Evolutionary conservation across 371 early-diverging fungal species (phyloP).

Genomic region (Lichtheimia ramosa): DNA sequence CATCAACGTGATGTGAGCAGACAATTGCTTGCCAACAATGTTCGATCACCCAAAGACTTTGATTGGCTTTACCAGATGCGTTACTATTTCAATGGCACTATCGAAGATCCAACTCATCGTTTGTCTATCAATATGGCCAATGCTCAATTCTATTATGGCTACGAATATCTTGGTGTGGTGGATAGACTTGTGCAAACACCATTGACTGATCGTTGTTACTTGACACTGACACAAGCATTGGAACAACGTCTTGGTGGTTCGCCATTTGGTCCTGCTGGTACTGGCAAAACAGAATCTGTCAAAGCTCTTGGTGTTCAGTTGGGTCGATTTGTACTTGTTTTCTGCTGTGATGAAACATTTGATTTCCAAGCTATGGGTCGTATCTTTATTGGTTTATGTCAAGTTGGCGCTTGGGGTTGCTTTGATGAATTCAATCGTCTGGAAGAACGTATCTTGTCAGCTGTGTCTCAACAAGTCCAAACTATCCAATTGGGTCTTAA

Average conservation of each 20-base stretch:
- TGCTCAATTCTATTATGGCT: constrained; percentile 93
- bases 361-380: constrained; percentile 99
- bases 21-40: constrained; percentile 58
- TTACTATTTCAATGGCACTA: constrained; percentile 78
- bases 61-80: constrained; percentile 97
- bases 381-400: constrained; percentile 97
- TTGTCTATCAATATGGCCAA: constrained; percentile 91
- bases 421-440: constrained; percentile 99
- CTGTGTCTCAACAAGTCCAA: constrained; percentile 98
- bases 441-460: constrained; percentile 96
- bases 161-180: constrained; percentile 95
- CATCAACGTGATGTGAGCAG: constrained; percentile 96
- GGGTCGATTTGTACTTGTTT: constrained; percentile 96
- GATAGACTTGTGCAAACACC: constrained; percentile 98
- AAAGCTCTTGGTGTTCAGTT: constrained; percentile 96
- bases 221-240: constrained; percentile 96
- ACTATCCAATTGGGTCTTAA: constrained; percentile 95
- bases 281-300: constrained; percentile 99
- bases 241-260: constrained; percentile 92
- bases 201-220: constrained; percentile 95
- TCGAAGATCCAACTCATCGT: constrained; percentile 70
- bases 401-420: constrained; percentile 99
- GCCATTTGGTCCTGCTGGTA: constrained; percentile 97
- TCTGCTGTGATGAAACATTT: constrained; percentile 99
- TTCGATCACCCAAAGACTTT: constrained; percentile 77